Evolutionary conservation across 1,139 yeast species (phyloP), one percentile per base, ranked within the genome.

Genomic region (Taphrina pruni): DNA sequence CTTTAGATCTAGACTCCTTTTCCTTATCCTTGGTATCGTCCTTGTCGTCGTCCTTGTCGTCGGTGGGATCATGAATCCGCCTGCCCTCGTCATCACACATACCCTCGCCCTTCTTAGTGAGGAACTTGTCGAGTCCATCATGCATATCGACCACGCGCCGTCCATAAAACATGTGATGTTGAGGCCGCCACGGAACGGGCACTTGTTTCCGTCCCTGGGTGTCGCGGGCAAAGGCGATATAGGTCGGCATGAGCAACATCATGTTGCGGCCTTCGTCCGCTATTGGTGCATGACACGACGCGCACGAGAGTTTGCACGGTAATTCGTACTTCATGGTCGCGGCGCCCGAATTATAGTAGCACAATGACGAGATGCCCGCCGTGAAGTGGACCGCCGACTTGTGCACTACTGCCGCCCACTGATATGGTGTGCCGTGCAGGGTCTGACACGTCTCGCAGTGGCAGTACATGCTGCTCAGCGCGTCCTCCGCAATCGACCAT

Each of bases 231-330:
- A 65, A 65, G 43, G 48, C 20, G 39, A 65, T 14, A 21, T 50
- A 58, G 35, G 61, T 48, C n/a, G 69, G 69, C 58, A 65, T 41
- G 51, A 65, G 26, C 52, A 65, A 17, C 69, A 65, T 58, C 69
- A 65, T 65, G 65, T 65, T 65, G 11, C 69, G 64, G 6, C 69
- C 69, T 39, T 65, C 69, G 55, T 65, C 69, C 51, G 54, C 48
- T 35, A 65, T 17, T 6, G 69, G 52, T 3, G 69, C 56, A n/a
- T 38, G 64, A 43, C 69, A 65, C 26, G 48, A 12, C 2, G 35
- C 36, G 58, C 69, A 65, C 14, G 57, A 39, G 12, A 65, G 38
- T 57, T 65, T 65, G 52, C 64, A 56, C 39, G 69, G 69, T 20
- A 65, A 41, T 36, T 35, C 36, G 50, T 60, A 50, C 56, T 17